Conservation (phyloP, 192 early-diverging fungal species). For the Backusella circina region DNA sequence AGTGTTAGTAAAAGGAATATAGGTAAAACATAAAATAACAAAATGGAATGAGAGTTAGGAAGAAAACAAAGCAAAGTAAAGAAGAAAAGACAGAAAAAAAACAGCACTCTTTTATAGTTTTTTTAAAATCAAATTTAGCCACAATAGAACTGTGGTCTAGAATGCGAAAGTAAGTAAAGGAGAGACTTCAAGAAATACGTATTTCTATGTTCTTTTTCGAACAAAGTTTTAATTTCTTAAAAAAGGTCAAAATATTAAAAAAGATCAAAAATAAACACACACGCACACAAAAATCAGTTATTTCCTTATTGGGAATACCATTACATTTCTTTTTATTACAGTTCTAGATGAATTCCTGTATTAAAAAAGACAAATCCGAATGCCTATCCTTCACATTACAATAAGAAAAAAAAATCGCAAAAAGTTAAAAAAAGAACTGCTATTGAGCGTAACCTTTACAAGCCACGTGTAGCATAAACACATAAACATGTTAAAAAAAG, state of each 20-base stretch:
- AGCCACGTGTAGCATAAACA: background rate
- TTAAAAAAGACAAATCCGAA: background rate
- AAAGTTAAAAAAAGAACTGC: constrained; percentile 1
- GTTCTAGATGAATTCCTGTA: background rate
- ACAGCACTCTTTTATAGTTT: background rate
- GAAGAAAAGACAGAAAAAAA: background rate
- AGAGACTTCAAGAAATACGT: background rate
- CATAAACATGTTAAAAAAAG: background rate
- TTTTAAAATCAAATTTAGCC: background rate
- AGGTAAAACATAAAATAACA: background rate
- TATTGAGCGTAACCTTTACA: background rate
- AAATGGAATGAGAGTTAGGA: background rate
- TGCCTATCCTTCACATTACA: background rate
- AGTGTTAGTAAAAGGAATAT: background rate
- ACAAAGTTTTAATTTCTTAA: constrained; percentile 7
- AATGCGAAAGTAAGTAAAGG: background rate
- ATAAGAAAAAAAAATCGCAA: background rate
- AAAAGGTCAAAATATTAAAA: background rate
- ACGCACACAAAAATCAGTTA: background rate
- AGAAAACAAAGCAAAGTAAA: background rate
- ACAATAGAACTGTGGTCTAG: background rate
- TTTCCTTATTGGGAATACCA: background rate
- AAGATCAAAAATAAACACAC: background rate
- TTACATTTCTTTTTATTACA: background rate
- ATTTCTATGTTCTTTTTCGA: background rate